Base-by-base conservation (phyloP, 2,329 filamentous ascomycete species). In the Curvularia sp. region DNA sequence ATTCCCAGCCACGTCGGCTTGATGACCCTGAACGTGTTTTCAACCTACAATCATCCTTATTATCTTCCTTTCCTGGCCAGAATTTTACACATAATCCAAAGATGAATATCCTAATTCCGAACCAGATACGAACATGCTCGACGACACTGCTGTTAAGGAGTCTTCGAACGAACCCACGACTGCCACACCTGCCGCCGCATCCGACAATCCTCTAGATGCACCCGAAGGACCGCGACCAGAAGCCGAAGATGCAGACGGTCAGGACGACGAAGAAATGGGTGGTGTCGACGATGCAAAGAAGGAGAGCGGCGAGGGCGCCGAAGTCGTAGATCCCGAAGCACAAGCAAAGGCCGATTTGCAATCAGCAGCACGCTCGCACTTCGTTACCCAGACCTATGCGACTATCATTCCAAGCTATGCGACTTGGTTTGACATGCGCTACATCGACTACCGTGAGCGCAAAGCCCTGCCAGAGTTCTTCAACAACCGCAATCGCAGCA, bases 401-500 rank as follows among this genome's bases (percentile, higher is more conserved):
- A 98, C 98, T 73, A 93, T 99, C 63, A 87, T 99, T 22, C 95
- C 95, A 22, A 98, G 94, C 77, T 99, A 99, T 79, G 96, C 93
- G 75, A 95, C 91, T 13, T 99, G 95, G 95, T 99, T 99, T 77
- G 95, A 99, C 79, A 97, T 99, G 94, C 91, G 93, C 76, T 85
- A 86, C 49, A 90, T 99, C 73, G 91, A 97, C 78, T 87, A 88
- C 60, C 90, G 97, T 69, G 95, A 99, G 82, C 91, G 90, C 75
- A 99, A 97, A 79, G 93, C 93, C 7, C 85, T 99, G 66, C 93
- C 94, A 20, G 95, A 99, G 77, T 99, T 98, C 81, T 99, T 99
- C 86, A 99, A 99, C 82, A 94, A 88, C 77, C 88, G 95, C 60
- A 99, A 99, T 80, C 90, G 95, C 71, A 98, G 95, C 87, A 99